phyloP scores from a whole-genome alignment of 1,284 basidiomycete species.

The Apiotrichum brassicae region DNA sequence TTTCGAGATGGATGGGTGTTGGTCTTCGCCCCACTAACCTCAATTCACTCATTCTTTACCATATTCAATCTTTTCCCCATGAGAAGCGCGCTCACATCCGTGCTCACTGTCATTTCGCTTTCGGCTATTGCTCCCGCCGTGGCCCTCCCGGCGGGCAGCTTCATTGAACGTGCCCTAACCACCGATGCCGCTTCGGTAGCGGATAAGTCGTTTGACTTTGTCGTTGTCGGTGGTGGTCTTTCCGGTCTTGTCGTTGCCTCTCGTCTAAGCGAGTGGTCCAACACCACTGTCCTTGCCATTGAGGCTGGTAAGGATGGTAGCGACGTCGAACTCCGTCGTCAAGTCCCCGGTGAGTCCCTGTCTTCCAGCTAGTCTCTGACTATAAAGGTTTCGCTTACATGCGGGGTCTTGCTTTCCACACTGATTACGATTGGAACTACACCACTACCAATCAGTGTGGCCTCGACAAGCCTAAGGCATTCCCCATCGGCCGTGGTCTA shows the following conservation, averaged over 20 bases:
- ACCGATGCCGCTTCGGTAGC: constrained; percentile 26
- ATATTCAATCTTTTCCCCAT: not conserved
- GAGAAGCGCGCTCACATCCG: not conserved
- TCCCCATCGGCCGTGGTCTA: constrained; percentile 62
- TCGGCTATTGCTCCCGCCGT: not conserved
- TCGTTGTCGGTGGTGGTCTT: constrained; percentile 56
- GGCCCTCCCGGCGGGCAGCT: not conserved
- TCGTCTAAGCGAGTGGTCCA: constrained; percentile 61
- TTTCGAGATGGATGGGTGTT: too few species aligned
- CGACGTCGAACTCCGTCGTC: constrained; percentile 46
- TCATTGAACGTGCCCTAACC: constrained; percentile 20
- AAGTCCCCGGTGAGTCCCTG: constrained; percentile 47
- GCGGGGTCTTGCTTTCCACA: constrained; percentile 37
- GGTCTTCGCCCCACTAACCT: not conserved
- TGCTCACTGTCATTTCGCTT: not conserved
- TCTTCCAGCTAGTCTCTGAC: not conserved
- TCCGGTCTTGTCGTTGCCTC: constrained; percentile 66
- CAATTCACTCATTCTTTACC: too few species aligned
- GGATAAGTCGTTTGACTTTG: constrained; percentile 41
- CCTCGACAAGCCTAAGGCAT: constrained; percentile 33
- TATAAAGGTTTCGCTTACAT: constrained; percentile 34
- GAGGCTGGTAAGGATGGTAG: constrained; percentile 63
- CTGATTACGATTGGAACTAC: constrained; percentile 60
- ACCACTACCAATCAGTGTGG: constrained; percentile 52
- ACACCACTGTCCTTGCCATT: constrained; percentile 62